A percentile compares a stretch with the other conserved stretches of the same genome.
Conservation (phyloP, 2,329 filamentous ascomycete species). For the Elsinoe perseae region DNA sequence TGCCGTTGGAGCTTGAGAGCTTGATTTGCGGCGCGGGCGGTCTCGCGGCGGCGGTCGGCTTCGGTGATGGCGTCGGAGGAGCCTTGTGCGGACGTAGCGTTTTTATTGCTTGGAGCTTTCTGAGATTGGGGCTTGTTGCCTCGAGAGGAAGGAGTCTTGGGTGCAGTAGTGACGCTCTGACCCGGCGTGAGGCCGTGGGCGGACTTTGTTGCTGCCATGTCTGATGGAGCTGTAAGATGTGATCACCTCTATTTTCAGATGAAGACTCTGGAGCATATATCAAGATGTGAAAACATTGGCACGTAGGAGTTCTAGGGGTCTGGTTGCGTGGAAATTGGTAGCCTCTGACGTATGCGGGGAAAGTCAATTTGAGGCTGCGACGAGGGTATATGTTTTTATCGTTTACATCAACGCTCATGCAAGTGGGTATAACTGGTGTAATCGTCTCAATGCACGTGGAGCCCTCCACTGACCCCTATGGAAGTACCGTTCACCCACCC, state of each 20-base stretch:
- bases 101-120: not conserved
- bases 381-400: too few relatives aligned
- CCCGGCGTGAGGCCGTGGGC: not conserved
- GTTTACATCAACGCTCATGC: too few relatives aligned
- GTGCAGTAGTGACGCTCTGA: not conserved
- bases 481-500: slow-evolving; percentile 42
- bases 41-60: not conserved
- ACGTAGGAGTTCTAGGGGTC: not conserved
- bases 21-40: not conserved
- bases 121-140: not conserved
- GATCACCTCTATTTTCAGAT: too few relatives aligned
- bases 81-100: not conserved
- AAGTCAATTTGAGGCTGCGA: not conserved
- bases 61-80: slow-evolving; percentile 1
- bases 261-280: too few relatives aligned
- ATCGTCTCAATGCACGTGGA: not conserved
- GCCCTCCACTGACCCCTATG: not conserved
- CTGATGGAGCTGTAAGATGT: too few relatives aligned
- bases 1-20: slow-evolving; percentile 18
- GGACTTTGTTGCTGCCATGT: not conserved
- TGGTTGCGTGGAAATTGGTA: not conserved
- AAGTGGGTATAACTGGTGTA: not conserved
- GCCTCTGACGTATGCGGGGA: not conserved
- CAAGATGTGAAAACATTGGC: not conserved
- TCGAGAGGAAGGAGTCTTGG: too few relatives aligned